Percentiles rank a stretch among this genome's conserved stretches.
These are phyloP conservation scores for Talaromyces trachyspermus DNA, from an alignment of 495 filamentous ascomycete genomes.

Conservation along the genomic window DNA sequence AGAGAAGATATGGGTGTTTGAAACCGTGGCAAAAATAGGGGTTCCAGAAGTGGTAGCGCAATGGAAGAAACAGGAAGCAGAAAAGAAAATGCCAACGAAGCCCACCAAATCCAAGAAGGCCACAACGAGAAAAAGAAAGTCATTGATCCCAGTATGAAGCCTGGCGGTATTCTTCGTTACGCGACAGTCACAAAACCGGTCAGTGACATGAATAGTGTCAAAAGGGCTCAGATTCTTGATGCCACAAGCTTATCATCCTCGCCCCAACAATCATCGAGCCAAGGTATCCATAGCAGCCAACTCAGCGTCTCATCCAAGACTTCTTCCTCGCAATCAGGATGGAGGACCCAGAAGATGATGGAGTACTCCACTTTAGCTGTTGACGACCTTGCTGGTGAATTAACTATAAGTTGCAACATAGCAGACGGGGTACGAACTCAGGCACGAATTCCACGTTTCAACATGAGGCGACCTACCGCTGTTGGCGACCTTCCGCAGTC, in stretches of 20 bases:
- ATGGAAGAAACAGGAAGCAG: conserved; percentile 60
- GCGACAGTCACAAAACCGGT: conserved; percentile 36
- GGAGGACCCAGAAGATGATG: background rate
- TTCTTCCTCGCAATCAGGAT: background rate
- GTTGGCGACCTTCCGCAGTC: background rate
- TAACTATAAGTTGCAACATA: conserved; percentile 20
- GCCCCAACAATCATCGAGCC: conserved; percentile 11
- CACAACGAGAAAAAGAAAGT: conserved; percentile 29
- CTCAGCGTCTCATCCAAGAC: background rate
- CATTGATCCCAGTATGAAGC: conserved; percentile 38
- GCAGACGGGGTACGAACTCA: background rate
- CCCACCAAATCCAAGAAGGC: conserved; percentile 26
- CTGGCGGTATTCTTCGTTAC: conserved; percentile 40
- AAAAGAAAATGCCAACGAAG: conserved; percentile 18
- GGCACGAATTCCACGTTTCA: conserved; percentile 13
- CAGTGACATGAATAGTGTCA: conserved; percentile 26
- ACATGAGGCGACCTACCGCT: background rate
- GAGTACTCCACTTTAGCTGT: conserved; percentile 8
- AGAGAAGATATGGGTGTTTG: conserved; percentile 71
- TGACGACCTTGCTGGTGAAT: conserved; percentile 22
- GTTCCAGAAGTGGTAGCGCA: conserved; percentile 65
- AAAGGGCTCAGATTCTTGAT: conserved; percentile 27
- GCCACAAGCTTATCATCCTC: conserved; percentile 19
- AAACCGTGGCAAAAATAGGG: conserved; percentile 60
- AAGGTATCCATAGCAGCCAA: conserved; percentile 1